phyloP scores from a whole-genome alignment of 2,329 filamentous ascomycete genomes.

The Lomentospora prolificans region DNA sequence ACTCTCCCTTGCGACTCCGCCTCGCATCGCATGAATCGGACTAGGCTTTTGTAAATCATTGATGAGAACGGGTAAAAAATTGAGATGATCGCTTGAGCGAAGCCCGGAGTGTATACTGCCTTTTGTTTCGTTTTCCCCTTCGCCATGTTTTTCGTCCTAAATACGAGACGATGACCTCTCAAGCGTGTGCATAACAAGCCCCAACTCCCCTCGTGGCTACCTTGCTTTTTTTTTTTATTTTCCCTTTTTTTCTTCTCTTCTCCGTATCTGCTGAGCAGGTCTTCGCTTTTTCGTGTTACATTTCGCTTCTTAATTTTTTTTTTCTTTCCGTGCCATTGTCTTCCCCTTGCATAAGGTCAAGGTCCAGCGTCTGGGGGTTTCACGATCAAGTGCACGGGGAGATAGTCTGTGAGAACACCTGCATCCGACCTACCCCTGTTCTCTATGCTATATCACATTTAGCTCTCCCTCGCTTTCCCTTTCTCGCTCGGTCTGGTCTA shows the following conservation, averaged over 20 bases:
- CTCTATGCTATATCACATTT: background rate
- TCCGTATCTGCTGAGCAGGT: constrained; percentile 8
- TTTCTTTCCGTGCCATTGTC: background rate
- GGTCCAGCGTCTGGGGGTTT: background rate
- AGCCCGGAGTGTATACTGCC: background rate
- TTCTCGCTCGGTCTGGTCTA: constrained; percentile 2
- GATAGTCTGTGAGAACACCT: background rate
- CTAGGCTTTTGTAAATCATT: background rate
- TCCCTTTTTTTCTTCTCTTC: constrained; percentile 2
- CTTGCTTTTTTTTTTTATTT: background rate
- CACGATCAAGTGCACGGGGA: background rate
- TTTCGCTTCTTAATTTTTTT: constrained; percentile 2
- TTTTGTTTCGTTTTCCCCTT: constrained; percentile 4
- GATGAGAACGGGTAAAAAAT: background rate
- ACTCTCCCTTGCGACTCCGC: background rate
- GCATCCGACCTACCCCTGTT: constrained; percentile 2
- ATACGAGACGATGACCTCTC: too few species aligned
- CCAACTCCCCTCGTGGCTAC: background rate
- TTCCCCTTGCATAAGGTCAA: constrained; percentile 3
- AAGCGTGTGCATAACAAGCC: too few species aligned
- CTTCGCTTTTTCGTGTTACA: constrained; percentile 7
- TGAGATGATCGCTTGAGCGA: constrained; percentile 1
- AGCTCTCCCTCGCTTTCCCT: background rate
- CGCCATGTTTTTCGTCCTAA: background rate
- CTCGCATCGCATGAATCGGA: background rate